phyloP scores from a whole-genome alignment of 108 stramenopile genomes.

The Fistulifera pelliculosa region DNA sequence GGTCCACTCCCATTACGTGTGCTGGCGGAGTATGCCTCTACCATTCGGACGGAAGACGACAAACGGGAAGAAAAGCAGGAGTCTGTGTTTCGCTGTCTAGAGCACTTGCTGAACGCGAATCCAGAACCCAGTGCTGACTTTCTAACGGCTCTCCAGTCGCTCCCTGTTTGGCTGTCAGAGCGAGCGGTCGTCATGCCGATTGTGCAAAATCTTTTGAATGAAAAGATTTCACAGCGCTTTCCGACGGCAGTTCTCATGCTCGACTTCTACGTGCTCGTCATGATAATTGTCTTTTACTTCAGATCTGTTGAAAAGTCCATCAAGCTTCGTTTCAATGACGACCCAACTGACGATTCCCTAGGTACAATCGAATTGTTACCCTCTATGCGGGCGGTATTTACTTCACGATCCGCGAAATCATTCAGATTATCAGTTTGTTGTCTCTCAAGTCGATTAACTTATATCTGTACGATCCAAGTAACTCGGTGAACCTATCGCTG shows the following conservation, averaged over 20 bases:
- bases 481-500: conserved; percentile 49
- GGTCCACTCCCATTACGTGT: conserved; percentile 51
- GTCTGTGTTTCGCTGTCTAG: conserved; percentile 43
- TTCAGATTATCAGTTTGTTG: conserved; percentile 42
- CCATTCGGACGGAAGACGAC: conserved; percentile 28
- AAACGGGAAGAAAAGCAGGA: conserved; percentile 31
- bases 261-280: conserved; percentile 35
- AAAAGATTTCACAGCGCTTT: conserved; percentile 62
- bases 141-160: conserved; percentile 58
- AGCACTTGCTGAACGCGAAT: conserved; percentile 46
- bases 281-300: conserved; percentile 25
- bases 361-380: conserved; percentile 9
- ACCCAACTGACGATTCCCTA: conserved; percentile 15
- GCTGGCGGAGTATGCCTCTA: conserved; percentile 47
- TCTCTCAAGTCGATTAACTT: conserved; percentile 43
- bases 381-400: conserved; percentile 50
- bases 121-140: conserved; percentile 64
- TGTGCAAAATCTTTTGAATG: conserved; percentile 59
- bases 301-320: conserved; percentile 21
- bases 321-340: conserved; percentile 14
- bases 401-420: conserved; percentile 60
- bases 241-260: conserved; percentile 49
- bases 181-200: conserved; percentile 43
- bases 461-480: conserved; percentile 54
- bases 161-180: conserved; percentile 59